Evolutionary conservation across 2,329 filamentous ascomycete genomes (phyloP), one percentile per base, ranked within the genome.

Genomic region (Purpureocillium lavendulum): DNA sequence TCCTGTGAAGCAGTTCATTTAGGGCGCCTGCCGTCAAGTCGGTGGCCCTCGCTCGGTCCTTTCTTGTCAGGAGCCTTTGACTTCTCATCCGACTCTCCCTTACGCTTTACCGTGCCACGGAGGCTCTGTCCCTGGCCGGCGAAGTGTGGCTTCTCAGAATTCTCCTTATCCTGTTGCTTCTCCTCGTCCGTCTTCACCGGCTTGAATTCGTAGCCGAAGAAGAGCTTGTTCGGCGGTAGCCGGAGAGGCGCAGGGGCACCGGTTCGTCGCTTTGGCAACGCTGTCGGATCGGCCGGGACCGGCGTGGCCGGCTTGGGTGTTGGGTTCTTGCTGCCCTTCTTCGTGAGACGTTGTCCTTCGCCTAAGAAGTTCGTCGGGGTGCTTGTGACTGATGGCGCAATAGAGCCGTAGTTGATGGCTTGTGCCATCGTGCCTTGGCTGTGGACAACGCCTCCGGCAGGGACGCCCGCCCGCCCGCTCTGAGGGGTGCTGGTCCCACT

Each of bases 131-230:
- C 90, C 48, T 86, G 78, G 0, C 90, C 90, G 4, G 82, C 78
- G 61, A 95, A 95, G 49, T 80, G 79, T n/a, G 83, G 82, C 47
- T 79, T 77, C 43, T 73, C 71, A 4, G 75, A 71, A n/a, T 78
- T 49, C 45, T 79, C 75, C 30, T 78, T 73, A 43, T 83, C 79
- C 44, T 80, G 71, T 38, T 79, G 76, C 56, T 79, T 80, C 42
- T 87, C 79, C 29, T 78, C 82, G 41, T 83, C 79, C 8, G 85
- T 86, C 67, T 87, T 89, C 32, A 94, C 71, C 0, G 90, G 90
- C 60, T 84, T 94, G 57, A 95, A 75, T 54, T 94, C 84, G 55
- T 97, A 98, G 3, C 92, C 92, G 47, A 98, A 94, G 70, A 98
- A 98, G 4, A 98, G 71, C 63, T 96, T 94, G 53, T 92, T 92